Conservation (phyloP, 306 rosid genomes). For the Cicer yamashitae region DNA sequence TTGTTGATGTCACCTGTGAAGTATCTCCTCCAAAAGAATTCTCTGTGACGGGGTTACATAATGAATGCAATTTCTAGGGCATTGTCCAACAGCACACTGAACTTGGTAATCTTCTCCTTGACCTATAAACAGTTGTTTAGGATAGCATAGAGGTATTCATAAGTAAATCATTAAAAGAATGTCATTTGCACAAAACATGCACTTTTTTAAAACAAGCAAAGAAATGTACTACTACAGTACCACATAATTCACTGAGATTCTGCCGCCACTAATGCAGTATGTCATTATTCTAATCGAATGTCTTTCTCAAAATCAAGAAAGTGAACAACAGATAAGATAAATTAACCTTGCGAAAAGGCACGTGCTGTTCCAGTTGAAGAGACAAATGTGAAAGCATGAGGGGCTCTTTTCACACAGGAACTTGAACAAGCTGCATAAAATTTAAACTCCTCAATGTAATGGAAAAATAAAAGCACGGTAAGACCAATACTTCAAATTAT, state of each 20-base stretch:
- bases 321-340: slow-evolving; percentile 25
- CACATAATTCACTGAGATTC: too few species aligned
- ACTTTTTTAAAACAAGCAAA: slow-evolving; percentile 22
- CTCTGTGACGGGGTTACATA: slow-evolving; percentile 92
- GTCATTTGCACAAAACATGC: slow-evolving; percentile 12
- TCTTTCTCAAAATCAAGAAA: slow-evolving; percentile 26
- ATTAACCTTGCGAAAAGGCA: slow-evolving; percentile 77
- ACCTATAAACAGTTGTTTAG: slow-evolving; percentile 51
- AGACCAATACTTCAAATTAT: not conserved
- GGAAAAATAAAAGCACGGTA: slow-evolving; percentile 19
- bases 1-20: slow-evolving; percentile 62
- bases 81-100: slow-evolving; percentile 87
- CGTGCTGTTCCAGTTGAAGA: slow-evolving; percentile 82
- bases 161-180: not conserved
- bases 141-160: slow-evolving; percentile 18
- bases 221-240: not conserved
- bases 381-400: slow-evolving; percentile 76
- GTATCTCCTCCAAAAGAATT: slow-evolving; percentile 82
- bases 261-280: not conserved
- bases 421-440: slow-evolving; percentile 72
- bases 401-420: slow-evolving; percentile 83
- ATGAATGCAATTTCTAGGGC: slow-evolving; percentile 92
- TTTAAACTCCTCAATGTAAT: slow-evolving; percentile 13
- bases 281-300: slow-evolving; percentile 13
- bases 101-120: slow-evolving; percentile 78